Evolutionary conservation across 345 rosid species (phyloP).

Genomic region (Kandelia obovata): DNA sequence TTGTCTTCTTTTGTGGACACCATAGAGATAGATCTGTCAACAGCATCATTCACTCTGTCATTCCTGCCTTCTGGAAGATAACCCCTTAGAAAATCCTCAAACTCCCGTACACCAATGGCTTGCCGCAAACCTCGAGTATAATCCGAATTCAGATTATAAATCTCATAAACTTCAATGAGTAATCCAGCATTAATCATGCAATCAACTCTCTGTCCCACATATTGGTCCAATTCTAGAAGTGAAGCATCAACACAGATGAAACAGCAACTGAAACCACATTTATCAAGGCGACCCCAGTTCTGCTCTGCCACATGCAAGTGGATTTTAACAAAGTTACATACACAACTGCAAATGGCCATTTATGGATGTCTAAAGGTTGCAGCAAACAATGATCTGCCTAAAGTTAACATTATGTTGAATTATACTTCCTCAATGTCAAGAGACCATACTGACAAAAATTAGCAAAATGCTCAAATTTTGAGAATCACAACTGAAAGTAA

Average conservation of each 20-base stretch:
- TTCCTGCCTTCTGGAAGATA: conserved; percentile 24
- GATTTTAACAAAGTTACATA: conserved; percentile 14
- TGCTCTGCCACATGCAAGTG: conserved; percentile 63
- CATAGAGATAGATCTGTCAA: conserved; percentile 16
- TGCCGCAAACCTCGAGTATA: conserved; percentile 81
- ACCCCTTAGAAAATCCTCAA: conserved; percentile 51
- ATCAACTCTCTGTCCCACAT: conserved; percentile 79
- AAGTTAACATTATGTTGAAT: not conserved
- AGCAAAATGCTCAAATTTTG: not conserved
- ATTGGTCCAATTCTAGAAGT: conserved; percentile 54
- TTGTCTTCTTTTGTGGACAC: conserved; percentile 24
- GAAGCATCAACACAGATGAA: conserved; percentile 74
- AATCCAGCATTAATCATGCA: conserved; percentile 77
- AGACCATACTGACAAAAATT: not conserved
- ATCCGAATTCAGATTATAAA: conserved; percentile 57
- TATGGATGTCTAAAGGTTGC: not conserved
- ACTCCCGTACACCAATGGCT: conserved; percentile 91
- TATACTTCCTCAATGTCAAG: not conserved
- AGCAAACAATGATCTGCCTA: not conserved
- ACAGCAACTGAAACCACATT: conserved; percentile 65
- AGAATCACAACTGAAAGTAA: not conserved
- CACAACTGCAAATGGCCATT: not conserved
- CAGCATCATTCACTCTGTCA: conserved; percentile 18
- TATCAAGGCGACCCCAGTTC: conserved; percentile 83
- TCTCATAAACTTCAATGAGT: conserved; percentile 70